Percentiles rank a stretch among this genome's conserved stretches.
Evolutionary conservation across 2,329 filamentous ascomycete species (phyloP).

Genomic region (Fusarium verticillioides): DNA sequence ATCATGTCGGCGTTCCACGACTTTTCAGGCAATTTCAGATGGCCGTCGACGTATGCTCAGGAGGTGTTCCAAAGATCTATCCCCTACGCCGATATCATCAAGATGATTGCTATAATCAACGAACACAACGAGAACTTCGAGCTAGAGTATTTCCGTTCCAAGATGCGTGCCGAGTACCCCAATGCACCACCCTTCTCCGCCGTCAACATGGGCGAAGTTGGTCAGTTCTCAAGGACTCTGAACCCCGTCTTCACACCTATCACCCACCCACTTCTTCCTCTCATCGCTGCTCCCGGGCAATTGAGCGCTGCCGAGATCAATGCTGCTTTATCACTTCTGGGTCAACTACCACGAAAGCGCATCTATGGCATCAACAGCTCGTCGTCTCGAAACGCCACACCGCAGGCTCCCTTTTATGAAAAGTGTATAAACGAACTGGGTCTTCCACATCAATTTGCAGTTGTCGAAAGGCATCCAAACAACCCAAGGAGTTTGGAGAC

Average conservation of each 20-base stretch:
- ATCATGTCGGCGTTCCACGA: conserved; percentile 95
- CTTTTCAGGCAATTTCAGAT: conserved; percentile 85
- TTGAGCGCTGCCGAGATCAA: conserved; percentile 89
- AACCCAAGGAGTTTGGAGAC: conserved; percentile 74
- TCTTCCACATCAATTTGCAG: conserved; percentile 83
- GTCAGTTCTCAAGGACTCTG: conserved; percentile 83
- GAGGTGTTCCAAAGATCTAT: conserved; percentile 77
- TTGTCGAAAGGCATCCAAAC: conserved; percentile 76
- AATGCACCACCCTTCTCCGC: conserved; percentile 80
- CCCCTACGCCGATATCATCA: conserved; percentile 84
- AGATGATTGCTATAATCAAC: conserved; percentile 88
- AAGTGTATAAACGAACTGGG: conserved; percentile 85
- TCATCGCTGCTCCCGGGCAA: conserved; percentile 87
- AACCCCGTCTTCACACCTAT: conserved; percentile 91
- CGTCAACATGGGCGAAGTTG: conserved; percentile 88
- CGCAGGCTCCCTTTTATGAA: conserved; percentile 86
- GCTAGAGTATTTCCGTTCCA: conserved; percentile 86
- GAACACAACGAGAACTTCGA: conserved; percentile 90
- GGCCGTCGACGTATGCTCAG: conserved; percentile 79
- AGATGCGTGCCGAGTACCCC: conserved; percentile 75
- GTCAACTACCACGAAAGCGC: conserved; percentile 81
- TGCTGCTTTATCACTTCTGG: conserved; percentile 78
- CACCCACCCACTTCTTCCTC: conserved; percentile 84
- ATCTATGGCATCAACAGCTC: conserved; percentile 84
- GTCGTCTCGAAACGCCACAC: conserved; percentile 69